A percentile compares a stretch with the other conserved stretches of the same genome.
phyloP scores from a whole-genome alignment of 179 eudicot genomes.

The Corrigiola litoralis region DNA sequence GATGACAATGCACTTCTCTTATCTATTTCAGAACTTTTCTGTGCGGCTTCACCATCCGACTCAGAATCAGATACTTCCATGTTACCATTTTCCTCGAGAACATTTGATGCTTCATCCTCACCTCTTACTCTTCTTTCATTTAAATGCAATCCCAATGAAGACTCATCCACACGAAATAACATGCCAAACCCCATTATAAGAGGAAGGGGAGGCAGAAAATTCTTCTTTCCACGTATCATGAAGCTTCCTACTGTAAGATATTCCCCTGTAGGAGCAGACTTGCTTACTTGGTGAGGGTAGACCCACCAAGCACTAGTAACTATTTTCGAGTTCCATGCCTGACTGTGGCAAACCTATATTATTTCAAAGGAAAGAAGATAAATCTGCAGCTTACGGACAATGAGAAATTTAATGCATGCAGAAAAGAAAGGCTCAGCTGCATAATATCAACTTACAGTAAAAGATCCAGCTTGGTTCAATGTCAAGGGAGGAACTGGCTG shows the following conservation, averaged over 20 bases:
- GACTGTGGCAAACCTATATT: conserved; percentile 91
- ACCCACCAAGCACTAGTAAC: conserved; percentile 99
- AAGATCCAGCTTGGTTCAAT: conserved; percentile 92
- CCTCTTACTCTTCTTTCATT: conserved; percentile 98
- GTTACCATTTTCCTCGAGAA: conserved; percentile 38
- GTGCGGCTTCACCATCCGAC: conserved; percentile 52
- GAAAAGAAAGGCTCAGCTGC: conserved; percentile 9
- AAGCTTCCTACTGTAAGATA: conserved; percentile 97
- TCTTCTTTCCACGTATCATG: conserved; percentile 99
- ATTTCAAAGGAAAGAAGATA: neutral
- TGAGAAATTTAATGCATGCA: neutral
- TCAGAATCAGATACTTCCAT: conserved; percentile 54
- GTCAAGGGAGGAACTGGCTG: conserved; percentile 88
- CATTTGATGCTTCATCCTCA: conserved; percentile 73
- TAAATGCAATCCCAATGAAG: conserved; percentile 91
- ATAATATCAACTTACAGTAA: conserved; percentile 62
- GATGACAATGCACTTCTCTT: conserved; percentile 13
- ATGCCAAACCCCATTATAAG: conserved; percentile 94
- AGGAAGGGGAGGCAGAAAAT: conserved; percentile 96
- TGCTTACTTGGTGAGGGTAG: conserved; percentile 95
- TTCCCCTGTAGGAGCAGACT: conserved; percentile 98
- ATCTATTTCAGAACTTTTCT: conserved; percentile 25
- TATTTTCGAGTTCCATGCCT: conserved; percentile 98
- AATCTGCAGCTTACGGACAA: neutral
- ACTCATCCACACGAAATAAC: conserved; percentile 90